These are phyloP conservation scores for Hypoxylon cercidicola DNA, from an alignment of 495 filamentous ascomycete genomes.

Conservation along the genomic window DNA sequence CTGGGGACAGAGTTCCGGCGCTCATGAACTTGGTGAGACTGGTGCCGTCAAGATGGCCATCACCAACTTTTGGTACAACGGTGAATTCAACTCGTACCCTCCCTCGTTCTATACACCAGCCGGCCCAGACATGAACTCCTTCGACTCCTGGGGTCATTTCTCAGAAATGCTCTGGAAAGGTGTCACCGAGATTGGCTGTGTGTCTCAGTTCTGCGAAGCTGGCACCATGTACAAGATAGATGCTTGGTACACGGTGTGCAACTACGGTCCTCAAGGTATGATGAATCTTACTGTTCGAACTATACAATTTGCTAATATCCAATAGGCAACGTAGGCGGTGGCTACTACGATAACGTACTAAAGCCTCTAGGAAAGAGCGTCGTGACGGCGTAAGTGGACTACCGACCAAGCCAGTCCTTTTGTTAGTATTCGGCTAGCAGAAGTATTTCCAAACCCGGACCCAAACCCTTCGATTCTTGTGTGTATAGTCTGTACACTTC, in stretches of 20 bases:
- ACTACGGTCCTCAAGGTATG: slow-evolving; percentile 79
- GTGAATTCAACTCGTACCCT: slow-evolving; percentile 66
- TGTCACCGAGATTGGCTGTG: slow-evolving; percentile 79
- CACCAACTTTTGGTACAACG: slow-evolving; percentile 85
- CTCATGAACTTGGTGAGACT: slow-evolving; percentile 43
- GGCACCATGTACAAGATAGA: slow-evolving; percentile 57
- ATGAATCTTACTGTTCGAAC: slow-evolving; percentile 3
- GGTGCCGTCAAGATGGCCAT: slow-evolving; percentile 70
- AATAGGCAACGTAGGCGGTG: slow-evolving; percentile 72
- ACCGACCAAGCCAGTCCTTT: slow-evolving; percentile 18
- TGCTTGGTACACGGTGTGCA: slow-evolving; percentile 82
- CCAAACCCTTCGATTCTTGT: slow-evolving; percentile 46
- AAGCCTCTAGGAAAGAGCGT: slow-evolving; percentile 55
- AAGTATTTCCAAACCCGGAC: slow-evolving; percentile 5
- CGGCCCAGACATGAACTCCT: slow-evolving; percentile 66
- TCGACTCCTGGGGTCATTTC: slow-evolving; percentile 84
- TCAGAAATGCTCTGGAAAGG: slow-evolving; percentile 89
- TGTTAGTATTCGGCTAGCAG: slow-evolving; percentile 30
- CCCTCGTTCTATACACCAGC: slow-evolving; percentile 50
- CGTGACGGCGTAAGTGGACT: slow-evolving; percentile 40
- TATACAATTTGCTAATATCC: slow-evolving; percentile 42
- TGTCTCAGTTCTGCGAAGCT: slow-evolving; percentile 62
- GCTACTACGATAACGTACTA: slow-evolving; percentile 72
- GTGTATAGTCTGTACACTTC: slow-evolving; percentile 42
- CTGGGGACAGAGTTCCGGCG: slow-evolving; percentile 47